Conservation (phyloP, 1,284 basidiomycete genomes). For the Moniliophthora roreri region DNA sequence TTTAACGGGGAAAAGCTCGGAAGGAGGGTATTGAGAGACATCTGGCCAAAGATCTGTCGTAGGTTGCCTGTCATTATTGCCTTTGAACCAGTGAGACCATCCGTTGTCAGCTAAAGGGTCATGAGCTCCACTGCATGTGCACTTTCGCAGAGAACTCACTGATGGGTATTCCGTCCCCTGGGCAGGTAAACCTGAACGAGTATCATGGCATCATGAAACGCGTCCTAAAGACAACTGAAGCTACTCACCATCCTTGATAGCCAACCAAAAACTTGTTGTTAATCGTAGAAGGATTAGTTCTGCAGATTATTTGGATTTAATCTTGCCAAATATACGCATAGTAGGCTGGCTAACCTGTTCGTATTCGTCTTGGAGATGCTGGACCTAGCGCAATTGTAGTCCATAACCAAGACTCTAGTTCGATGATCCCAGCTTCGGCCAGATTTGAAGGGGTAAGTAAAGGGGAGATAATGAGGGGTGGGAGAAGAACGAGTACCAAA, state of each 20-base stretch:
- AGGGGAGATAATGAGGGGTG: background rate
- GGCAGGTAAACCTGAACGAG: constrained; percentile 59
- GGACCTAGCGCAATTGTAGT: too few species aligned
- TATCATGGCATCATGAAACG: background rate
- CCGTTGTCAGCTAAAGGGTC: constrained; percentile 57
- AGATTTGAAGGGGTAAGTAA: background rate
- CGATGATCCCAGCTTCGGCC: background rate
- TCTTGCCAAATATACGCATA: background rate
- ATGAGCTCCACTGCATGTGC: background rate
- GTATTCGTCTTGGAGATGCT: background rate
- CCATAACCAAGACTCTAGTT: too few species aligned
- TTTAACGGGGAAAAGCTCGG: constrained; percentile 65
- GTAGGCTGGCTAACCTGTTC: background rate
- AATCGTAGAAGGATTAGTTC: constrained; percentile 47
- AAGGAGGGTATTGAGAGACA: constrained; percentile 61
- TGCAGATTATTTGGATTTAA: constrained; percentile 19
- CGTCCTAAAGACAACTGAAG: too few species aligned
- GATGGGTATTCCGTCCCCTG: constrained; percentile 57
- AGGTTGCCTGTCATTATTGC: constrained; percentile 62
- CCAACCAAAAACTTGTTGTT: constrained; percentile 79
- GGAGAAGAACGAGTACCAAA: background rate
- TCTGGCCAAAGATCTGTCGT: constrained; percentile 78
- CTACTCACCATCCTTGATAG: constrained; percentile 77
- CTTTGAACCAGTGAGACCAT: constrained; percentile 77
- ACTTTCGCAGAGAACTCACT: constrained; percentile 47